phyloP scores from a whole-genome alignment of 2,329 filamentous ascomycete species.

The Epicoccum sorghinum region DNA sequence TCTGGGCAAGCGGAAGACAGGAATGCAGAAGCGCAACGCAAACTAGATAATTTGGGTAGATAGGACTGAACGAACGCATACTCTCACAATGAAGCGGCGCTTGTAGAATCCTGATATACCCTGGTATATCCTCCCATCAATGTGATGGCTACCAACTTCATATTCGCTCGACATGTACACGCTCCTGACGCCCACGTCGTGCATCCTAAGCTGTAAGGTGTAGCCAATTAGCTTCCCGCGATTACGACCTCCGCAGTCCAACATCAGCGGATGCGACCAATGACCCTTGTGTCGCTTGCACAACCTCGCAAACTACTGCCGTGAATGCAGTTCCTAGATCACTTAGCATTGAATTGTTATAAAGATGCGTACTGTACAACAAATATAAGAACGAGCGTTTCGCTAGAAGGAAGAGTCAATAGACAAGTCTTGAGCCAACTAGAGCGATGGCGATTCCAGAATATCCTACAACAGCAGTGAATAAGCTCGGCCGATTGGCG shows the following conservation, averaged over 20 bases:
- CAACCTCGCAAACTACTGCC: conserved; percentile 12
- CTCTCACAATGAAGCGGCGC: background rate
- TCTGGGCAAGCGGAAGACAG: conserved; percentile 73
- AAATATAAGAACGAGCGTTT: background rate
- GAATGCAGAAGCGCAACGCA: conserved; percentile 41
- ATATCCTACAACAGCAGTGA: conserved; percentile 36
- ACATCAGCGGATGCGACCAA: background rate
- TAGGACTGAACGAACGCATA: too few species aligned
- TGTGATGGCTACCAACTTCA: background rate
- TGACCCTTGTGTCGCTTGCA: background rate
- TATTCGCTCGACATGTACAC: background rate
- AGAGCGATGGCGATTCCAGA: conserved; percentile 20
- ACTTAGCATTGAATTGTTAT: background rate
- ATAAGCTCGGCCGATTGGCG: conserved; percentile 36
- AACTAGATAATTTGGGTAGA: conserved; percentile 1
- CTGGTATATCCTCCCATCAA: background rate
- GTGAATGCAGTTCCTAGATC: background rate
- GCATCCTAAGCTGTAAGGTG: background rate
- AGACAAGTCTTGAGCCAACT: background rate
- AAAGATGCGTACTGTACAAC: background rate
- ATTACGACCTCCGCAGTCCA: background rate
- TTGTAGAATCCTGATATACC: background rate
- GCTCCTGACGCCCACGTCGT: conserved; percentile 1
- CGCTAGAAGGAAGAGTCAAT: background rate
- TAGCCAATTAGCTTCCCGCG: conserved; percentile 5